Base-by-base conservation (phyloP, 78 protist species). In the Dictyostelium citrinum region DNA sequence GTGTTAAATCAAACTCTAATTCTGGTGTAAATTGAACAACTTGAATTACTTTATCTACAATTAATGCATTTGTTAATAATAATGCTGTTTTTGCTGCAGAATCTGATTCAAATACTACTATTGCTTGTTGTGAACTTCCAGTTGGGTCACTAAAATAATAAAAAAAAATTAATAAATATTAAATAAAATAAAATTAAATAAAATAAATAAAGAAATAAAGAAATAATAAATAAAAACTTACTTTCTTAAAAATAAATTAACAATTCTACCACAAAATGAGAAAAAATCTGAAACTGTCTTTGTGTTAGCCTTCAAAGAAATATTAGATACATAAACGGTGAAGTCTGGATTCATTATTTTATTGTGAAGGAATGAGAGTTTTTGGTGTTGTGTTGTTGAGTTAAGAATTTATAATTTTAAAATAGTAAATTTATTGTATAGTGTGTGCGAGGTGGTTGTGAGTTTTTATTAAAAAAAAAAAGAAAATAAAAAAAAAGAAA, bases 51-150 rank as follows among this genome's bases (percentile, higher is more conserved):
- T 83, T 84, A 74, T 95, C 97, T 9, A 95, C 91, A 61, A 95
- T 84, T 33, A 90, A 75, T 35, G 97, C 97, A 82, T 95, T 95
- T 24, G 95, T 95, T 61, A 95, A 81, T 10, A 95, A 45, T 33
- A 95, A 55, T 1, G 97, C 97, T 24, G 97, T 95, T 35, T 90
- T 95, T 16, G 97, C 95, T 9, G 95, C 95, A 20, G 91, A 86
- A 0, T 88, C 95, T 39, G 94, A 33, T 55, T 90, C 95, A 82
- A 95, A 95, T 22, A 78, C 82, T 27, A 95, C 95, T n/a, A 90
- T 27, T 24, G 95, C 95, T 51, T 92, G 85, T 81, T 92, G 85
- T 12, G 81, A 82, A 14, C 64, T 7, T 11, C 74, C 67, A 9
- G 43, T 60, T 43, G 60, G 12, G 16, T 80, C 83, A 12, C 88